Percentiles rank a stretch among this genome's conserved stretches.
Conservation (phyloP, 768 basidiomycete genomes). For the Macrocybe gigantea region DNA sequence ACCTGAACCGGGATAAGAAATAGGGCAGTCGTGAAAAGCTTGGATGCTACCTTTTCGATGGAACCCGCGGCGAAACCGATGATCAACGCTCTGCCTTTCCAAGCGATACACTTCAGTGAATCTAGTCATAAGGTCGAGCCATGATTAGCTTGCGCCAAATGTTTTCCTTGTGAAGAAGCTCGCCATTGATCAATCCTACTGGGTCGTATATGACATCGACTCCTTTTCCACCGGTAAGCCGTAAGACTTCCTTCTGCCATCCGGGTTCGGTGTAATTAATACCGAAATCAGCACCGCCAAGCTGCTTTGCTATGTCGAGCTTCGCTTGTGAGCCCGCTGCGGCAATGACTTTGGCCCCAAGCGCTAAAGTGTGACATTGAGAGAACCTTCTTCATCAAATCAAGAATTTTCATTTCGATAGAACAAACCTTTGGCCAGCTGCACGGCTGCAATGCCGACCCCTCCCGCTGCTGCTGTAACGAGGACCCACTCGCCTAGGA, state of each 20-base stretch:
- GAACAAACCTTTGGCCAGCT: slow-evolving; percentile 78
- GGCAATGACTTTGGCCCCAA: slow-evolving; percentile 93
- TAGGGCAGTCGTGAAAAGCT: slow-evolving; percentile 2
- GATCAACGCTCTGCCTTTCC: slow-evolving; percentile 91
- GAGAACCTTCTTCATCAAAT: background rate
- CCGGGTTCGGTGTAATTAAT: slow-evolving; percentile 72
- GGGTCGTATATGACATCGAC: slow-evolving; percentile 87
- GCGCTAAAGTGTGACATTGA: slow-evolving; percentile 33
- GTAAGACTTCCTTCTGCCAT: slow-evolving; percentile 90
- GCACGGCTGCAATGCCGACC: slow-evolving; percentile 88
- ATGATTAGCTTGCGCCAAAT: background rate
- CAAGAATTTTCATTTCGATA: background rate
- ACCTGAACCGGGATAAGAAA: slow-evolving; percentile 42
- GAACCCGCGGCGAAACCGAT: slow-evolving; percentile 86
- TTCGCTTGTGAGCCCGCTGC: slow-evolving; percentile 81
- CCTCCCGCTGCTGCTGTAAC: slow-evolving; percentile 96
- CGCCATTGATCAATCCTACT: slow-evolving; percentile 71
- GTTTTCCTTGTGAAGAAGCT: slow-evolving; percentile 5
- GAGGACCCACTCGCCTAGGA: slow-evolving; percentile 80
- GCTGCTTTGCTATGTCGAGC: slow-evolving; percentile 65
- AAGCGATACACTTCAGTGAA: slow-evolving; percentile 86
- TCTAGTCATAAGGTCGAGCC: slow-evolving; percentile 33
- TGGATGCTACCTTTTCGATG: slow-evolving; percentile 66
- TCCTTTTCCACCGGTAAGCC: slow-evolving; percentile 78
- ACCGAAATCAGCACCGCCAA: slow-evolving; percentile 78